A percentile compares a stretch with the other conserved stretches of the same genome.
phyloP scores from a whole-genome alignment of 129 eudicot genomes.

The Daucus carota region DH1_v3.0 NC_030382.2:47168501-47169000 shows the following conservation, averaged over 20 bases:
- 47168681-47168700: not conserved
- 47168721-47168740: not conserved
- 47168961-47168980: conserved; percentile 22
- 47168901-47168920: conserved; percentile 26
- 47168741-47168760: conserved; percentile 1
- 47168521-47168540: not conserved
- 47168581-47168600: not conserved
- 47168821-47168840: conserved; percentile 33
- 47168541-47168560: not conserved
- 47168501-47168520: not conserved
- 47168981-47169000: conserved; percentile 18
- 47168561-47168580: not conserved
- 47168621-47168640: not conserved
- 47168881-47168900: conserved; percentile 33
- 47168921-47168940: conserved; percentile 40
- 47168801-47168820: conserved; percentile 18
- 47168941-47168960: conserved; percentile 27
- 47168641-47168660: not conserved
- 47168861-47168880: conserved; percentile 40
- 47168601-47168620: not conserved
- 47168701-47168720: not conserved
- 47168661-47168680: not conserved
- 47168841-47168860: conserved; percentile 36
- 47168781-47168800: conserved; percentile 21
- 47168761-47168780: conserved; percentile 26